Evolutionary conservation across 805 yeast species (phyloP).

Genomic region (Brettanomyces naardenensis): DNA sequence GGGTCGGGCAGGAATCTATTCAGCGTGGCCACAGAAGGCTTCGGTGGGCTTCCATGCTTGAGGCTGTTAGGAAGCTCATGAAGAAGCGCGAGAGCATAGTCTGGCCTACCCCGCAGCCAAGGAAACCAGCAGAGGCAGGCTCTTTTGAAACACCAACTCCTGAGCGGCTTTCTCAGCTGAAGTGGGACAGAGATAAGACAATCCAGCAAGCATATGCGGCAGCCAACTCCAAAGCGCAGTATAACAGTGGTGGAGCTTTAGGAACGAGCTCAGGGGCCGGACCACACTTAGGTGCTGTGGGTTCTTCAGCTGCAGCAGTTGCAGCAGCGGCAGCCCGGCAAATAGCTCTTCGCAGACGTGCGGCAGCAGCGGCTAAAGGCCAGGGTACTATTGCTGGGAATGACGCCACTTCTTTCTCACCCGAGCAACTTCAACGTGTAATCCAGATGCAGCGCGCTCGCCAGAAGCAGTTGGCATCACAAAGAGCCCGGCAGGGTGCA

Average conservation of each 20-base stretch:
- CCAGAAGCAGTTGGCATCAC: background rate
- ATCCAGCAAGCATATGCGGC: constrained; percentile 61
- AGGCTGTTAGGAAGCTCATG: constrained; percentile 85
- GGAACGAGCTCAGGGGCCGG: constrained; percentile 10
- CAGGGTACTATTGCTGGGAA: background rate
- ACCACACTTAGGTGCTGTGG: background rate
- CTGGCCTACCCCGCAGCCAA: constrained; percentile 40
- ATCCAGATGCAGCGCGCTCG: constrained; percentile 6
- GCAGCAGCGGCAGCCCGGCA: constrained; percentile 4
- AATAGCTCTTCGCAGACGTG: background rate
- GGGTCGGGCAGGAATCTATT: constrained; percentile 87
- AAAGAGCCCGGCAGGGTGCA: background rate
- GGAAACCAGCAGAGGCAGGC: constrained; percentile 16
- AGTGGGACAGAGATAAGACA: constrained; percentile 79
- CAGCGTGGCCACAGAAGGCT: constrained; percentile 88
- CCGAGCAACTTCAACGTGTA: background rate
- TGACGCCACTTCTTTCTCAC: background rate
- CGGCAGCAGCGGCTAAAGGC: no score
- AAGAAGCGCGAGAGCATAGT: constrained; percentile 78
- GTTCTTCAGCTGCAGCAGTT: constrained; percentile 5
- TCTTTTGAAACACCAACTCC: constrained; percentile 61
- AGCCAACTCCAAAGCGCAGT: constrained; percentile 11
- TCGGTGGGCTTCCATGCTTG: constrained; percentile 97
- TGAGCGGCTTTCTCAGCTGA: constrained; percentile 72
- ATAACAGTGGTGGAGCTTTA: constrained; percentile 7